Percentiles rank a stretch among this genome's conserved stretches.
Conservation (phyloP, 139 green algal species). For the Chlamydomonas schloesseri region DNA sequence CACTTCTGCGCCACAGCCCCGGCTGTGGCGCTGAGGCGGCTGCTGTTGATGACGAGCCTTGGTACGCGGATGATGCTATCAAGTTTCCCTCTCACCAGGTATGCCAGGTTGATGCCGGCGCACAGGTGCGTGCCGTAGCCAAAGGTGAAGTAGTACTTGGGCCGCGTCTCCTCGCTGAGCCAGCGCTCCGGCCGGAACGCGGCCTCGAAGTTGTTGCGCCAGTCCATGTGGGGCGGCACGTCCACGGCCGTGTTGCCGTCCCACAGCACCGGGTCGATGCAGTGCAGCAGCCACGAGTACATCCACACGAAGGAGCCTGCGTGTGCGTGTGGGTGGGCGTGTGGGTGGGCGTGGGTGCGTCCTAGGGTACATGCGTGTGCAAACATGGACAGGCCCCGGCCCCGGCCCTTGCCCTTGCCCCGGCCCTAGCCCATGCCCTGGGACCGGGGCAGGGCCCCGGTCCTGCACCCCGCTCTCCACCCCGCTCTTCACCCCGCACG, state of each 20-base stretch:
- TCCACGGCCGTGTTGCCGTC: background rate
- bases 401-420: too few relatives aligned
- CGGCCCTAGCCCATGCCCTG: too few relatives aligned
- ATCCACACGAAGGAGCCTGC: slow-evolving; percentile 19
- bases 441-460: too few relatives aligned
- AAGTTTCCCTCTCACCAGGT: slow-evolving; percentile 13
- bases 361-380: too few relatives aligned
- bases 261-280: slow-evolving; percentile 45
- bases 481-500: too few relatives aligned
- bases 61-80: too few relatives aligned
- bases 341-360: too few relatives aligned
- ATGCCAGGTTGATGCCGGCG: slow-evolving; percentile 41
- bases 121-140: slow-evolving; percentile 43
- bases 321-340: background rate
- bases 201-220: slow-evolving; percentile 19
- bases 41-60: too few relatives aligned
- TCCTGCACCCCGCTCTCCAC: too few relatives aligned
- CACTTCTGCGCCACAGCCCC: too few relatives aligned
- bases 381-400: too few relatives aligned
- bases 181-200: slow-evolving; percentile 51
- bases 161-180: slow-evolving; percentile 10
- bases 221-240: slow-evolving; percentile 55
- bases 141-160: slow-evolving; percentile 31
- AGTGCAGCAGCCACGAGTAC: slow-evolving; percentile 22
- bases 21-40: too few relatives aligned